Evolutionary conservation across 78 protist genomes (phyloP).

Genomic region (Speleostelium caveatum): DNA sequence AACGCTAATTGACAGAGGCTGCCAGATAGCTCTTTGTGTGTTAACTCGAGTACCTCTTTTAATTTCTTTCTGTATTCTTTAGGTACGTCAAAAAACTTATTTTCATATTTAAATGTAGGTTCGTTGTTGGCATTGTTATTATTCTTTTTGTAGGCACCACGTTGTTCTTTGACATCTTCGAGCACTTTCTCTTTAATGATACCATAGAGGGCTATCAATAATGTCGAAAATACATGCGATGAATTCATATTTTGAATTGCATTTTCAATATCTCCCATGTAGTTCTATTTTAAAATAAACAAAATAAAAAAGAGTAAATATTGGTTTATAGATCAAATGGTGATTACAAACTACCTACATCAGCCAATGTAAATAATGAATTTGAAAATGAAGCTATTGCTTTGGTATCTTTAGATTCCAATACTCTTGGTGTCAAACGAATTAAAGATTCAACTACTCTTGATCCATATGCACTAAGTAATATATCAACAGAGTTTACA

Average conservation of each 20-base stretch:
- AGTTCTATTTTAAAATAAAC: too few relatives aligned
- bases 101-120: not conserved
- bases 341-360: not conserved
- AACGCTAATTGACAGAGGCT: not conserved
- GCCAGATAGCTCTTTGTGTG: not conserved
- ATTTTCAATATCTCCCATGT: not conserved
- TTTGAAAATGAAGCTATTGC: not conserved
- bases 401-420: not conserved
- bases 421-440: conserved; percentile 17
- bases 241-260: conserved; percentile 17
- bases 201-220: conserved; percentile 7
- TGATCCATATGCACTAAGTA: conserved; percentile 15
- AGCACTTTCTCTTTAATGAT: conserved; percentile 1
- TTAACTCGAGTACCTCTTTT: not conserved
- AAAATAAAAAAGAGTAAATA: too few relatives aligned
- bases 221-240: conserved; percentile 33
- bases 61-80: conserved; percentile 4
- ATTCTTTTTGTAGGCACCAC: not conserved
- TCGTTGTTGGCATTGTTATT: not conserved
- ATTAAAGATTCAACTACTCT: conserved; percentile 42
- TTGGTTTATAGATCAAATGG: too few relatives aligned
- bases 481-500: not conserved
- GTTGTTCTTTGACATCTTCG: not conserved
- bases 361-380: conserved; percentile 16
- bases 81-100: not conserved